Evolutionary conservation across 2,329 filamentous ascomycete genomes (phyloP).

Genomic region (Apiospora saccharicola): DNA sequence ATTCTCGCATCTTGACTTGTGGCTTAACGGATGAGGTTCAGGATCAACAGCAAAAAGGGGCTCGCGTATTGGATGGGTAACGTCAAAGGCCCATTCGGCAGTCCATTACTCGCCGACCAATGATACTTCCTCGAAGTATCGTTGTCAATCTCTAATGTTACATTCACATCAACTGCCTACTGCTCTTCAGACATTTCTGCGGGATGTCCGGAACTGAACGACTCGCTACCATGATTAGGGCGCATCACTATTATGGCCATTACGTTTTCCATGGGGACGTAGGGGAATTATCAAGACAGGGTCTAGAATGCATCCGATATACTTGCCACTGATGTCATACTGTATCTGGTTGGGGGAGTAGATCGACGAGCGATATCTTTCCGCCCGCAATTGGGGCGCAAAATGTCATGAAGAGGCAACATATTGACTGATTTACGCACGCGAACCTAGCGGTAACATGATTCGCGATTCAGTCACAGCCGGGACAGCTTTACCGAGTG

Average conservation of each 20-base stretch:
- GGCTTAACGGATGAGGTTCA: no score
- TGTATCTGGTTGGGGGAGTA: background rate
- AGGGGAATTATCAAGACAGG: background rate
- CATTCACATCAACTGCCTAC: no score
- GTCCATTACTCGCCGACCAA: no score
- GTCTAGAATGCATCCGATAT: background rate
- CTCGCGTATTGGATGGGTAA: no score
- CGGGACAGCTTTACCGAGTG: slow-evolving; percentile 3
- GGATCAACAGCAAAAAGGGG: no score
- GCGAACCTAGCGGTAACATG: background rate
- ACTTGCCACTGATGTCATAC: slow-evolving; percentile 6
- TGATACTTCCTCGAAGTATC: no score
- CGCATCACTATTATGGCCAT: background rate
- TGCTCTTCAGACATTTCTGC: no score
- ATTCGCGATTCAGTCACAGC: slow-evolving; percentile 6
- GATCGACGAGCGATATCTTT: background rate
- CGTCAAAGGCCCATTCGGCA: no score
- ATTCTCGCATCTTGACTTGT: no score
- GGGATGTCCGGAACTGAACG: background rate
- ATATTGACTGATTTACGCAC: background rate
- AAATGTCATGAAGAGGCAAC: background rate
- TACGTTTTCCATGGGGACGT: background rate
- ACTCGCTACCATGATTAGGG: background rate
- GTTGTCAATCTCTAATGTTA: no score
- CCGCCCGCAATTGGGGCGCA: background rate